Base-by-base conservation (phyloP, 768 basidiomycete genomes). In the Boletus reticulatus region DNA sequence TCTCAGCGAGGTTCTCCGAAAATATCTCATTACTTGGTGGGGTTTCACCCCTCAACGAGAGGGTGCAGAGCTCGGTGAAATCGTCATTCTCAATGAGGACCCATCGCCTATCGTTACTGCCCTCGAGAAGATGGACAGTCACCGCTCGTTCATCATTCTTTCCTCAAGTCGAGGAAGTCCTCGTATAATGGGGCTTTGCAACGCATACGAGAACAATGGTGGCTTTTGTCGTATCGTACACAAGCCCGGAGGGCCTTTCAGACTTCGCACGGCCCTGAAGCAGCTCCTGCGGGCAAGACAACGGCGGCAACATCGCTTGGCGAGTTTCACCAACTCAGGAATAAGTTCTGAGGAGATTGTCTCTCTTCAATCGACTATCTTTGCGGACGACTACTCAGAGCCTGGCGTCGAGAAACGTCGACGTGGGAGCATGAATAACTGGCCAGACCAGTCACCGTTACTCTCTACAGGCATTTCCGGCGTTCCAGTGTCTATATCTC, bases 171-270 rank as follows among this genome's bases (percentile, higher is more conserved):
- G 92, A 43, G 86, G 88, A 17, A 85, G 81, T 68, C 78, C 86
- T 16, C 71, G 76, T 50, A 67, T 87, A 49, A 82, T 88, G 78
- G 73, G 77, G 11, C 80, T 84, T 14, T 84, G 85, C 51, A 80
- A 76, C 54, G 84, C 89, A 20, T 87, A 89, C 66, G 91, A 93
- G 67, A 77, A 78, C 42, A 82, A 86, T 12, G 94, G 94, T 10
- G 94, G 94, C 27, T 89, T 92, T 71, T 93, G 90, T 70, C 86
- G 90, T n/a, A 77, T 93, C 22, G 73, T 95, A 13, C 90, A 87
- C 80, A 98, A 97, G 68, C 94, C 94, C 11, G 85, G 85, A 24
- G 92, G 94, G 3, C 94, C 94, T 4, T 81, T 83, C 43, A 83
- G 87, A 20, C 78, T 96, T 53, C 80, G 84, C 27, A 68, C 78